Evolutionary conservation across 768 basidiomycete genomes (phyloP).

Genomic region (Trametes villosa): DNA sequence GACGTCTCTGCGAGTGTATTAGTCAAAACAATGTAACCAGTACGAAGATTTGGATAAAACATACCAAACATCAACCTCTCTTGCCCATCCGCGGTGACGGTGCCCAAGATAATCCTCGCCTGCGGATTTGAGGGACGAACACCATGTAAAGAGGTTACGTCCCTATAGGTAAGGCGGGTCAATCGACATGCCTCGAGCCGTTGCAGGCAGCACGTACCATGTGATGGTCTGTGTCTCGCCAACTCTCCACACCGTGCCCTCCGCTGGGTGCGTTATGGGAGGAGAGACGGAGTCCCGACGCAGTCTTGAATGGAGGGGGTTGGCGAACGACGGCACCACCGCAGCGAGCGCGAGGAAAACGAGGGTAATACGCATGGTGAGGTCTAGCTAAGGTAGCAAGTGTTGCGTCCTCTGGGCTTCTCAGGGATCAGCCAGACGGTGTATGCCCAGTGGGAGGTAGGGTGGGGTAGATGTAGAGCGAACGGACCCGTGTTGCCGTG

Average conservation of each 20-base stretch:
- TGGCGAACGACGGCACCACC: slow-evolving; percentile 1
- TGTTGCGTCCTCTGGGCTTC: no score
- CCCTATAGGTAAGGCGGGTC: slow-evolving; percentile 14
- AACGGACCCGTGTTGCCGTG: no score
- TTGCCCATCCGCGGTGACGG: slow-evolving; percentile 34
- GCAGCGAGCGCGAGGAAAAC: neutral
- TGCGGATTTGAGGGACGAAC: slow-evolving; percentile 36
- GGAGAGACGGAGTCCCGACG: slow-evolving; percentile 38
- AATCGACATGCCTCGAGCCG: no score
- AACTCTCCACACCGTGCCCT: slow-evolving; percentile 40
- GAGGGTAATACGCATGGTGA: neutral
- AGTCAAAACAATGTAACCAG: neutral
- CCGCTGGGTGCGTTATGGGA: slow-evolving; percentile 43
- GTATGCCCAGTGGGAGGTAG: no score
- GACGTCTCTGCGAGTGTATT: neutral
- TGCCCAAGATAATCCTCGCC: slow-evolving; percentile 51
- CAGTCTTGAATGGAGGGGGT: neutral
- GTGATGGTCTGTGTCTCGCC: slow-evolving; percentile 43
- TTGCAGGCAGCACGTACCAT: slow-evolving; percentile 39
- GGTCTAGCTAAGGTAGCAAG: no score
- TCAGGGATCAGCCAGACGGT: no score
- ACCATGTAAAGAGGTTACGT: slow-evolving; percentile 36
- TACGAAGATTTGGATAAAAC: slow-evolving; percentile 19
- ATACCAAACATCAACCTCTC: slow-evolving; percentile 55
- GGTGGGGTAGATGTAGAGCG: no score